Base-by-base conservation (phyloP, 2,329 filamentous ascomycete genomes). In the Emydomyces testavorans region DNA sequence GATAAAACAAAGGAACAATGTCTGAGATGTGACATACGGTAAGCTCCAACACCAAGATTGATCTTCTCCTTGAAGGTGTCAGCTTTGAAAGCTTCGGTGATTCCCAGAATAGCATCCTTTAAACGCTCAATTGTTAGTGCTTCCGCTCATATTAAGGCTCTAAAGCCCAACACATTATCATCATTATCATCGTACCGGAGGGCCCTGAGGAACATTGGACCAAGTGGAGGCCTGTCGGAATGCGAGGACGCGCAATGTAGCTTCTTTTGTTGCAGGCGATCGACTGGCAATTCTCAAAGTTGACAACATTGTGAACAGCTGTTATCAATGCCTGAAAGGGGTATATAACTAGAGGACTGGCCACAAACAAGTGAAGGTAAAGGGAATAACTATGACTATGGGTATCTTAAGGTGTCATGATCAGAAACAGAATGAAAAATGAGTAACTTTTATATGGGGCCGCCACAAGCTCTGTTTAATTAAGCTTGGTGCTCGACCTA, bases 51-150 rank as follows among this genome's bases (percentile, higher is more conserved):
- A 73, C 89, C 92, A 53, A 98, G 75, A 75, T 96, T 96, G 77
- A 98, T 96, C 81, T 96, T 98, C 75, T 94, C 80, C 54, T 80
- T 74, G 70, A 93, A 90, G 62, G 75, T 78, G 68, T 98, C 92
- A 70, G 89, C 89, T 78, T 96, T 98, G 84, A 92, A 98, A 53
- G 92, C 92, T 74, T 98, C 92, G 54, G 92, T 96, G 72, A 98
- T 71, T 62, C 71, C 71, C 52, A 72, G 63, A 56, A 72, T 72
- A 24, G 70, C 70, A 59, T 67, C 65, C 62, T 65, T 28, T 29
- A 6, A 36, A 41, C n/a, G 24, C 31, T 38, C 36, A 42, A 32
- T 48, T 28, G 43, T 40, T 16, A 48, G 44, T 23, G 21, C 39
- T 35, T 34, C 21, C 26, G 44, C 29, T 6, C 23, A 15, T 6